phyloP scores from a whole-genome alignment of 2,329 filamentous ascomycete genomes.

The Xylariaceae sp. region DNA sequence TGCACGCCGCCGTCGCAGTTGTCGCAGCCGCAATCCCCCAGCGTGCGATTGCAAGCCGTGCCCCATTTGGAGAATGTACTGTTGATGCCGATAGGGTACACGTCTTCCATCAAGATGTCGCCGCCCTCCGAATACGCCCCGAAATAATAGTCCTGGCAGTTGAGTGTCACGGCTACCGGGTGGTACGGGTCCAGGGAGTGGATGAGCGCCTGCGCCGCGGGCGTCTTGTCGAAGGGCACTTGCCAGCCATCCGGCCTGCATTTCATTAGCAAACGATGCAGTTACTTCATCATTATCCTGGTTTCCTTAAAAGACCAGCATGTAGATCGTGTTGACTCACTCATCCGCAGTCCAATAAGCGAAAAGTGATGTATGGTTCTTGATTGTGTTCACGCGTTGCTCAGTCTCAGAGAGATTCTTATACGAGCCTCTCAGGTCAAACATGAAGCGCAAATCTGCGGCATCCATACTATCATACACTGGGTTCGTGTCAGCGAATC shows the following conservation, averaged over 20 bases:
- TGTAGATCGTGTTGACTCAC: constrained; percentile 26
- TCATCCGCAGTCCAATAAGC: constrained; percentile 48
- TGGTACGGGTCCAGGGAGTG: constrained; percentile 59
- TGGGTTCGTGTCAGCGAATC: constrained; percentile 35
- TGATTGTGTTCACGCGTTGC: constrained; percentile 39
- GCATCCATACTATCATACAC: constrained; percentile 41
- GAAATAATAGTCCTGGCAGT: constrained; percentile 63
- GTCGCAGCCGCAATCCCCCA: constrained; percentile 63
- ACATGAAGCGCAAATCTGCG: constrained; percentile 42
- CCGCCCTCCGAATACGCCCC: constrained; percentile 50
- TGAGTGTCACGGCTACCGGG: constrained; percentile 57
- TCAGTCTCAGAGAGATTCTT: constrained; percentile 41
- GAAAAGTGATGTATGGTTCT: constrained; percentile 39
- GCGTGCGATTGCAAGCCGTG: constrained; percentile 56
- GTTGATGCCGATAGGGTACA: constrained; percentile 59
- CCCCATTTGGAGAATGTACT: constrained; percentile 52
- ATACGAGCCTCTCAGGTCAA: constrained; percentile 44
- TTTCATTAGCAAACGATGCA: not conserved
- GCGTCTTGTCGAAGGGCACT: constrained; percentile 50
- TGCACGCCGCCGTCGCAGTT: constrained; percentile 52
- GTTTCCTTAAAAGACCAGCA: not conserved
- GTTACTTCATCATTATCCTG: not conserved
- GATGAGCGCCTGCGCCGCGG: constrained; percentile 32
- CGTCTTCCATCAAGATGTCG: constrained; percentile 59
- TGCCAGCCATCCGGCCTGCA: constrained; percentile 52